phyloP scores from a whole-genome alignment of 2,329 filamentous ascomycete species.

The Colletotrichum neosansevieriae region DNA sequence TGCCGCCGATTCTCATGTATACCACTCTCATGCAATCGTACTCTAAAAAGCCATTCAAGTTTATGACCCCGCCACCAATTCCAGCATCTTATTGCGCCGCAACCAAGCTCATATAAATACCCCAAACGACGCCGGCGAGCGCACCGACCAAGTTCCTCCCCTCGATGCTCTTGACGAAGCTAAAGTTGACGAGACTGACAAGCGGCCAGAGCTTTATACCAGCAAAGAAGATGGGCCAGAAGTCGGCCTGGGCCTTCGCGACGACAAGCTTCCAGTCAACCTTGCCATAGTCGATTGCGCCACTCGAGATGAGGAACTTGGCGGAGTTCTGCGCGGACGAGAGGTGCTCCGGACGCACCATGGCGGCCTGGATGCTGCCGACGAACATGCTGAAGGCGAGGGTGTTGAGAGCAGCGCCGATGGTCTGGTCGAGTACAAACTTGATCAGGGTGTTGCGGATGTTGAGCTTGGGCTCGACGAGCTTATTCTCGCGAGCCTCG shows the following conservation, averaged over 20 bases:
- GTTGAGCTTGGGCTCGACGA: slow-evolving; percentile 66
- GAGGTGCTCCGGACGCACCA: slow-evolving; percentile 51
- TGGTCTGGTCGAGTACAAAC: slow-evolving; percentile 75
- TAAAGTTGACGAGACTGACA: slow-evolving; percentile 78
- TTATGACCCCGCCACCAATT: too few relatives aligned
- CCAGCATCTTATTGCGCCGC: slow-evolving; percentile 49
- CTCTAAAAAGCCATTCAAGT: too few relatives aligned
- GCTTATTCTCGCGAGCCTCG: slow-evolving; percentile 50
- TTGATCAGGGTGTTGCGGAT: slow-evolving; percentile 75
- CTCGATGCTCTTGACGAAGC: slow-evolving; percentile 76
- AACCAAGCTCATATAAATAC: slow-evolving; percentile 78
- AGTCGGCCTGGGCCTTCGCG: slow-evolving; percentile 63
- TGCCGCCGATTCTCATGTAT: too few relatives aligned
- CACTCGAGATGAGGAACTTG: slow-evolving; percentile 47
- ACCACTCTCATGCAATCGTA: too few relatives aligned
- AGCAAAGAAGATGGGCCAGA: slow-evolving; percentile 73
- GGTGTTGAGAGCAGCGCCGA: slow-evolving; percentile 75
- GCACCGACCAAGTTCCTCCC: slow-evolving; percentile 78
- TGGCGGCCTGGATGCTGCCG: slow-evolving; percentile 66
- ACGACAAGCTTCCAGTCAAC: slow-evolving; percentile 61
- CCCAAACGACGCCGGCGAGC: slow-evolving; percentile 79
- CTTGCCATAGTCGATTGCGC: slow-evolving; percentile 56
- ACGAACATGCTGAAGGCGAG: slow-evolving; percentile 72
- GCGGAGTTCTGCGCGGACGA: slow-evolving; percentile 51
- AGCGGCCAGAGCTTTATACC: slow-evolving; percentile 78